These are phyloP conservation scores for Aplosporella prunicola DNA, from an alignment of 2,329 filamentous ascomycete species.

Conservation along the genomic window DNA sequence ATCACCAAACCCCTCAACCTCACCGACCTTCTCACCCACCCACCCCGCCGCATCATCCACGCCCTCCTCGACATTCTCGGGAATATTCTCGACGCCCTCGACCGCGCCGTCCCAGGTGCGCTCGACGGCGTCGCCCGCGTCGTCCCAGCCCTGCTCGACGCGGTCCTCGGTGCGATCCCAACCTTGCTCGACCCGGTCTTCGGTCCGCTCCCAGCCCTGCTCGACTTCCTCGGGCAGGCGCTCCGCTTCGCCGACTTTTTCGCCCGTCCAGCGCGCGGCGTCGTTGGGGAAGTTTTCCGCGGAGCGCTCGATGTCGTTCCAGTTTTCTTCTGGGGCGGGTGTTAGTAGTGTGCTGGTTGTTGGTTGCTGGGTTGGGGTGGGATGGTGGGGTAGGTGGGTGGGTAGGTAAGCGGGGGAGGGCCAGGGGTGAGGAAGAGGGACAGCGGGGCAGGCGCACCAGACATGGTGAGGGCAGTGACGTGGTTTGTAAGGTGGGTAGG, in stretches of 20 bases:
- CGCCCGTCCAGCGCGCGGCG: conserved; percentile 13
- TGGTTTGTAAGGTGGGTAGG: no score
- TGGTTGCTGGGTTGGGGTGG: no score
- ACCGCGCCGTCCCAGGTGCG: conserved; percentile 19
- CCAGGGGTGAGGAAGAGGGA: no score
- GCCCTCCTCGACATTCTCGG: conserved; percentile 25
- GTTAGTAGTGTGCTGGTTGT: no score
- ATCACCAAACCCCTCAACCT: conserved; percentile 27
- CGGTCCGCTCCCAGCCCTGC: conserved; percentile 21
- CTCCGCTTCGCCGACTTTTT: conserved; percentile 23
- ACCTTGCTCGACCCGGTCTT: conserved; percentile 19
- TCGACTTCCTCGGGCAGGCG: conserved; percentile 24
- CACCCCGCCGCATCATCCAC: conserved; percentile 30
- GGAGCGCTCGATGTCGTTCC: conserved; percentile 19
- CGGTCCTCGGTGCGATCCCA: conserved; percentile 26
- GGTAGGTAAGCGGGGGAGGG: no score
- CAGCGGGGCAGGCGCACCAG: no score
- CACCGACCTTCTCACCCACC: conserved; percentile 33
- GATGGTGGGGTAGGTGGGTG: no score
- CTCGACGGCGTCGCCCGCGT: conserved; percentile 22
- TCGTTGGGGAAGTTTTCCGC: conserved; percentile 24
- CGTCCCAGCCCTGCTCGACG: conserved; percentile 20
- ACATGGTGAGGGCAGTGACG: no score
- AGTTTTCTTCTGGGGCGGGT: conserved; percentile 28
- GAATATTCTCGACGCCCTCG: conserved; percentile 25